A percentile compares a stretch with the other conserved stretches of the same genome.
Conservation (phyloP, 768 basidiomycete species). For the Auriscalpium vulgare region DNA sequence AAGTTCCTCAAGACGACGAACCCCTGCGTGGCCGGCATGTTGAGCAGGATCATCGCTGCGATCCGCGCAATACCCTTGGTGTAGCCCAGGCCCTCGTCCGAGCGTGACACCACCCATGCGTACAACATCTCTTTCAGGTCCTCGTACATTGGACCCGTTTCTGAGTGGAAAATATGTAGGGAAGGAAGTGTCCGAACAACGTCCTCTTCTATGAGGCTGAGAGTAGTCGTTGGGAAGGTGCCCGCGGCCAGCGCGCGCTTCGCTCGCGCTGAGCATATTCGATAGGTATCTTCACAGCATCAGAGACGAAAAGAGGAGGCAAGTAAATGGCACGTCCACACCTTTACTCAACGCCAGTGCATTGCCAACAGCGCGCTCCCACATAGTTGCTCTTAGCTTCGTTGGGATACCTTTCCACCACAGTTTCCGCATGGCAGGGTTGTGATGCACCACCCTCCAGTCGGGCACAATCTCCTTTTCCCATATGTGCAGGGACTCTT, state of each 20-base stretch:
- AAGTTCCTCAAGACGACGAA: conserved; percentile 84
- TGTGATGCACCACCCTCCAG: conserved; percentile 67
- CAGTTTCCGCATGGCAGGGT: conserved; percentile 54
- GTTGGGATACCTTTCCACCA: conserved; percentile 91
- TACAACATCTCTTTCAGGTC: conserved; percentile 80
- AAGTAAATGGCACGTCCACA: conserved; percentile 18
- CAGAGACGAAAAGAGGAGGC: conserved; percentile 3
- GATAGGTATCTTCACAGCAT: conserved; percentile 47
- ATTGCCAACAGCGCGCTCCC: conserved; percentile 85
- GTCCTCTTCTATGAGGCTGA: conserved; percentile 66
- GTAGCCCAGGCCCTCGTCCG: conserved; percentile 77
- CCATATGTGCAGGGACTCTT: conserved; percentile 68
- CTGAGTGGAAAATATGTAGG: conserved; percentile 71
- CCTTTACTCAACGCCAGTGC: conserved; percentile 77
- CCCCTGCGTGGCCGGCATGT: conserved; percentile 65
- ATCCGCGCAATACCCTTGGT: conserved; percentile 59
- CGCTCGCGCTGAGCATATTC: conserved; percentile 63
- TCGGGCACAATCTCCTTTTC: conserved; percentile 74
- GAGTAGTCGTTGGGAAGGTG: conserved; percentile 54
- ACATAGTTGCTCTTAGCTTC: conserved; percentile 70
- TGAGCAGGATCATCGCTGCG: conserved; percentile 82
- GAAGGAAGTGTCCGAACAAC: conserved; percentile 65
- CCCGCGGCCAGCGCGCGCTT: conserved; percentile 60
- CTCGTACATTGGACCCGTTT: conserved; percentile 69
- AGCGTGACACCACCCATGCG: conserved; percentile 83